Conservation (phyloP, 805 yeast genomes). For the Metschnikowia rubicola region DNA sequence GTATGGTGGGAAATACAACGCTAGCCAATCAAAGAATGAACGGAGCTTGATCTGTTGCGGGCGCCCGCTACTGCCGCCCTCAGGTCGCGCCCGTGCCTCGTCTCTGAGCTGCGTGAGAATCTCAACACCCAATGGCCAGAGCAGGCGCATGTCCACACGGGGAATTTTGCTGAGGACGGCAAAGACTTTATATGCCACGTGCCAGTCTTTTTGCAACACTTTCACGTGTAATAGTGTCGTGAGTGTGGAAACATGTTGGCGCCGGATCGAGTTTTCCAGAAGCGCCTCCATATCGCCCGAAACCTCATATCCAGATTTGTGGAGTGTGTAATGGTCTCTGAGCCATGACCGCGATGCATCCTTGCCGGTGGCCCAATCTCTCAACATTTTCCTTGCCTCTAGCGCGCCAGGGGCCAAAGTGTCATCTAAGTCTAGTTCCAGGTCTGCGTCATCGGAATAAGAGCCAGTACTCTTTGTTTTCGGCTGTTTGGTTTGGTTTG, state of each 20-base stretch:
- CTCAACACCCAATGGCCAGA: slow-evolving; percentile 66
- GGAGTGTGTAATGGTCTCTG: slow-evolving; percentile 6
- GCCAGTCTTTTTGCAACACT: slow-evolving; percentile 51
- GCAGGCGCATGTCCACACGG: slow-evolving; percentile 47
- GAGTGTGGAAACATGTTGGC: slow-evolving; percentile 33
- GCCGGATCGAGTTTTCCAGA: slow-evolving; percentile 8
- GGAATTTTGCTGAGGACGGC: slow-evolving; percentile 47
- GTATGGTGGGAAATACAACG: slow-evolving; percentile 24
- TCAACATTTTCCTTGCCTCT: slow-evolving; percentile 6
- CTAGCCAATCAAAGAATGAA: slow-evolving; percentile 36
- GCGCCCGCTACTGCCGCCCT: not conserved
- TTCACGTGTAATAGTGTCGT: slow-evolving; percentile 47
- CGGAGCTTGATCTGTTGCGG: slow-evolving; percentile 22
- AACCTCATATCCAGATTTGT: slow-evolving; percentile 16
- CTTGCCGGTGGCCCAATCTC: slow-evolving; percentile 5
- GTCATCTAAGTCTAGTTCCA: not conserved
- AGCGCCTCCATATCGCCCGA: slow-evolving; percentile 11
- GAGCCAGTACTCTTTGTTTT: not conserved
- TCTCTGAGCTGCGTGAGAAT: slow-evolving; percentile 32
- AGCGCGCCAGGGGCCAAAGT: not conserved
- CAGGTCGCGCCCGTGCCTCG: not conserved
- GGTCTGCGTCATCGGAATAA: not conserved
- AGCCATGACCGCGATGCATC: slow-evolving; percentile 10
- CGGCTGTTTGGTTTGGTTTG: not conserved
- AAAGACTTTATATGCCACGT: slow-evolving; percentile 50